phyloP scores from a whole-genome alignment of 305 asterid species.

The Rubia tinctorum region DNA sequence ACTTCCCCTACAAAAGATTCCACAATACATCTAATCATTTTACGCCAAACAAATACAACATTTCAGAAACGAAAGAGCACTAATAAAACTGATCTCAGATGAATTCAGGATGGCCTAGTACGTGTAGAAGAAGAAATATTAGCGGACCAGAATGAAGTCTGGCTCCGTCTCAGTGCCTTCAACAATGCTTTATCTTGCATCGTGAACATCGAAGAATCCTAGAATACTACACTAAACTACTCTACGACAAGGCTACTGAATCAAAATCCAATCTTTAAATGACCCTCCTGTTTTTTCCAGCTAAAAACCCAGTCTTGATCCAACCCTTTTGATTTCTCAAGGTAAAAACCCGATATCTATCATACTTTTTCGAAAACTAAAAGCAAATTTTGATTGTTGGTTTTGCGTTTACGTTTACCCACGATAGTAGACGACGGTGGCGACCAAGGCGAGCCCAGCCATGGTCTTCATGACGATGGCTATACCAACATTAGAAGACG shows the following conservation, averaged over 20 bases:
- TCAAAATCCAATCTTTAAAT: background rate
- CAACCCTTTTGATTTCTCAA: background rate
- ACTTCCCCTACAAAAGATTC: constrained; percentile 50
- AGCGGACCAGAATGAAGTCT: constrained; percentile 66
- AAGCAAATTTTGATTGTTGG: background rate
- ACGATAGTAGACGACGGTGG: constrained; percentile 60
- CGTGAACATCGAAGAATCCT: constrained; percentile 21
- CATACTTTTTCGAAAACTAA: background rate
- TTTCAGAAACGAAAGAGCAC: background rate
- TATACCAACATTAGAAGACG: constrained; percentile 48
- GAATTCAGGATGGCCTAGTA: constrained; percentile 78
- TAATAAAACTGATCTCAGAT: constrained; percentile 89
- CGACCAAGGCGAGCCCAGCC: constrained; percentile 77
- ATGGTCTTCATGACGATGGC: constrained; percentile 74
- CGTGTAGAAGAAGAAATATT: constrained; percentile 52
- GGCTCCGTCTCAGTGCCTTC: constrained; percentile 87
- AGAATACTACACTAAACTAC: constrained; percentile 8
- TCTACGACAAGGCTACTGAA: constrained; percentile 9
- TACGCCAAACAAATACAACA: background rate
- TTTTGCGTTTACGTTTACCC: constrained; percentile 35
- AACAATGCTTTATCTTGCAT: constrained; percentile 42
- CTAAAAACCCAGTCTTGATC: background rate
- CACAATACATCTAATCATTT: background rate
- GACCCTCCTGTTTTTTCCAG: background rate
- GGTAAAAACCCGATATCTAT: background rate